Evolutionary conservation across 108 stramenopile genomes (phyloP), one percentile per base, ranked within the genome.

Genomic region (Epipyxis sp.): DNA sequence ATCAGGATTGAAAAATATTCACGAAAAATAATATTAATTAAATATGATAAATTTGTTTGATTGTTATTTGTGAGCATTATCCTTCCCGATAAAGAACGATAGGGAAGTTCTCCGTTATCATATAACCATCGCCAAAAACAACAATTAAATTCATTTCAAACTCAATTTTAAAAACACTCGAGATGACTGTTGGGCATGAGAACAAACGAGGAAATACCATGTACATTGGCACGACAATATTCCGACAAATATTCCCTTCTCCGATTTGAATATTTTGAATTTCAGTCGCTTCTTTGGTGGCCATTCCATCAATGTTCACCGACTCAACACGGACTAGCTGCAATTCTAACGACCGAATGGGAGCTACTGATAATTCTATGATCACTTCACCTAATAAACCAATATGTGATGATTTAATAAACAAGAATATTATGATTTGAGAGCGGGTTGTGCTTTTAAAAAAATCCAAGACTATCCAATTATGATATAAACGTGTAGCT

Each of bases 81-180:
- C n/a, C 46, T 13, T 74, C 77, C 1, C 82, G 74, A 71, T 71
- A 80, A n/a, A 86, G 77, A 10, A 0, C 13, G 16, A 88, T 45
- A 42, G 84, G 85, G 42, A 88, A 83, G 45, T 79, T 87, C 77
- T 87, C 82, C 0, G 80, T 83, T 13, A 83, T 57, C 10, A 83
- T 68, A 46, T 76, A 83, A 40, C 82, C 82, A 32, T 85, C 82
- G 0, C 79, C 82, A 69, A 85, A 86, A 2, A 59, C 45, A 25
- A 88, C 72, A 39, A 80, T 69, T 16, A 88, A 42, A 46, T 87
- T 85, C n/a, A 88, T 41, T 80, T 88, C 87, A 57, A 86, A 88
- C 43, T 77, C 82, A 40, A 88, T 83, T 1, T 40, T 6, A 35
- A 87, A 85, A 0, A 41, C 43, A 42, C 42, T 41, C 20, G 82